Evolutionary conservation across 768 basidiomycete species (phyloP).

Genomic region (Psilocybe cubensis): DNA sequence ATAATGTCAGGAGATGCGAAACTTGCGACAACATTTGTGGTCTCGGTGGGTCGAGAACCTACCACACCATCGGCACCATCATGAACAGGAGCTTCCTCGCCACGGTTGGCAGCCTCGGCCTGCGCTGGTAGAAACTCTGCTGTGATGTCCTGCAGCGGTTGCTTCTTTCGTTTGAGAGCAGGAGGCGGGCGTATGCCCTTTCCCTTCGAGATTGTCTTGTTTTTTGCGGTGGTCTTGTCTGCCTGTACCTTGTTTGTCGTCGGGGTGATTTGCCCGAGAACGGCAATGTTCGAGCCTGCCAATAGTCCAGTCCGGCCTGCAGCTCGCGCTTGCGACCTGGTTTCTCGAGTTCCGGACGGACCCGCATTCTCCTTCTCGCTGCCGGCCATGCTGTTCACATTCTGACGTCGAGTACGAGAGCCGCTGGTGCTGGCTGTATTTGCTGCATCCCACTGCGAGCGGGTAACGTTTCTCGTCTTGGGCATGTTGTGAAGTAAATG

Average conservation of each 20-base stretch:
- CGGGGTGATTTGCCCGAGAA: conserved; percentile 1
- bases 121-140: conserved; percentile 29
- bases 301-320: conserved; percentile 16
- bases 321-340: conserved; percentile 16
- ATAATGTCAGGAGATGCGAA: conserved; percentile 6
- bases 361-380: conserved; percentile 27
- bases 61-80: conserved; percentile 6
- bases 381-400: conserved; percentile 18
- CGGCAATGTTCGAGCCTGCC: conserved; percentile 6
- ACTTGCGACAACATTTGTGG: conserved; percentile 9
- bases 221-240: conserved; percentile 7
- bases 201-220: conserved; percentile 21
- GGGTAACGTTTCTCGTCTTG: conserved; percentile 30
- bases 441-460: conserved; percentile 30
- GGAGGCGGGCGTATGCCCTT: conserved; percentile 23
- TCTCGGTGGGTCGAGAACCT: neutral
- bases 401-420: conserved; percentile 17
- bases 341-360: conserved; percentile 6
- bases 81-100: conserved; percentile 14
- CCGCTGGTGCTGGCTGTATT: conserved; percentile 10
- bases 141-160: conserved; percentile 39
- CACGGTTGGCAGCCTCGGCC: conserved; percentile 29
- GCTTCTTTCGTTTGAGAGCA: conserved; percentile 29
- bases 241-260: neutral
- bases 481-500: conserved; percentile 24